Evolutionary conservation across 2,329 filamentous ascomycete species (phyloP).

Genomic region (Fusarium hainanense): DNA sequence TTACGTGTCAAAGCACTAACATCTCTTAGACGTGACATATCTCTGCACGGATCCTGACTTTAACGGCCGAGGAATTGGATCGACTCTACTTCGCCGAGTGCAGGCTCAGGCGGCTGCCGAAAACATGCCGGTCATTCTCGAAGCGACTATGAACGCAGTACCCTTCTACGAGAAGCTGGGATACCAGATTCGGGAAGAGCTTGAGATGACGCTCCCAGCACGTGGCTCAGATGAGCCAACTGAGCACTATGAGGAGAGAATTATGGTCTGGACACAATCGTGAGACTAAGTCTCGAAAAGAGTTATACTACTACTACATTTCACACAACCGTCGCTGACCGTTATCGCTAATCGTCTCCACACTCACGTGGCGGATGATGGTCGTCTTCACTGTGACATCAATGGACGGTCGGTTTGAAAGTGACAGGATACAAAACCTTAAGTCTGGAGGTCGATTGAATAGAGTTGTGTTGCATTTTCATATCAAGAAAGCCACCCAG

Average conservation of each 20-base stretch:
- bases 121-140: slow-evolving; percentile 51
- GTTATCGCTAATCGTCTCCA: slow-evolving; percentile 38
- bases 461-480: background rate
- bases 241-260: slow-evolving; percentile 50
- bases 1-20: slow-evolving; percentile 20
- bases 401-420: slow-evolving; percentile 19
- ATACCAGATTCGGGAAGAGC: slow-evolving; percentile 48
- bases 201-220: slow-evolving; percentile 52
- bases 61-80: slow-evolving; percentile 52
- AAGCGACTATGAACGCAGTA: slow-evolving; percentile 54
- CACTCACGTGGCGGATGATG: slow-evolving; percentile 41
- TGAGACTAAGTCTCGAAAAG: slow-evolving; percentile 10
- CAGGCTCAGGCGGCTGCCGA: slow-evolving; percentile 49
- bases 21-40: slow-evolving; percentile 52
- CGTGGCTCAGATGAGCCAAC: slow-evolving; percentile 45
- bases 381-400: slow-evolving; percentile 15
- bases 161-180: slow-evolving; percentile 53
- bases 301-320: background rate
- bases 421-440: slow-evolving; percentile 9
- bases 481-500: slow-evolving; percentile 10
- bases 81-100: slow-evolving; percentile 49
- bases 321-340: slow-evolving; percentile 8
- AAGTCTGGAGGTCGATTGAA: background rate
- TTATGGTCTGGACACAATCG: slow-evolving; percentile 48
- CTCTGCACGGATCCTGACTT: slow-evolving; percentile 53